Percentiles rank a stretch among this genome's conserved stretches.
Evolutionary conservation across 805 yeast species (phyloP).

Genomic region (Metschnikowia shivogae): DNA sequence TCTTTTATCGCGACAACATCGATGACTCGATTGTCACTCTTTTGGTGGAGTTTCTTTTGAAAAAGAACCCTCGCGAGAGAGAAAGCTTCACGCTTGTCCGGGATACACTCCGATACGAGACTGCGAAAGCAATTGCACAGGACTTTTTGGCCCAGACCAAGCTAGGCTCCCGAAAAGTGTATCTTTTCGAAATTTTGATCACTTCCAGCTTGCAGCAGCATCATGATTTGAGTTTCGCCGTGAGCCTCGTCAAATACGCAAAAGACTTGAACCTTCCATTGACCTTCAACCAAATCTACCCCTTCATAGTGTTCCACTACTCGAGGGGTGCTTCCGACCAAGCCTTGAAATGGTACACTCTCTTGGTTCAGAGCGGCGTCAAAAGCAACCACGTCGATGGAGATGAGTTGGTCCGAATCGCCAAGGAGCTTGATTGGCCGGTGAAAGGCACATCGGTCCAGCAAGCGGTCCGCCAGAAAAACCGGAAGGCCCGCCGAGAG

Average conservation of each 20-base stretch:
- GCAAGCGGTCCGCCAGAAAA: conserved; percentile 21
- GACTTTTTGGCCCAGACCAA: conserved; percentile 21
- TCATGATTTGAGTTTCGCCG: conserved; percentile 32
- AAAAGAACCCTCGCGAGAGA: conserved; percentile 16
- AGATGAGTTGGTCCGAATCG: conserved; percentile 28
- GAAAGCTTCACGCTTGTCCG: conserved; percentile 17
- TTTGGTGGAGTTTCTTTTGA: conserved; percentile 25
- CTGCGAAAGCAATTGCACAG: conserved; percentile 26
- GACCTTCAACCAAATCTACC: conserved; percentile 37
- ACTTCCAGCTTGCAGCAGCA: conserved; percentile 29
- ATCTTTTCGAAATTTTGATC: conserved; percentile 29
- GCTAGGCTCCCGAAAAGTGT: conserved; percentile 18
- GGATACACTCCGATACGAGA: conserved; percentile 12
- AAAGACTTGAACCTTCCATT: conserved; percentile 27
- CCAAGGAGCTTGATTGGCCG: conserved; percentile 34
- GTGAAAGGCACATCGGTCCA: conserved; percentile 32
- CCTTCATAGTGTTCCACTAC: conserved; percentile 37
- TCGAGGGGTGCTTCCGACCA: conserved; percentile 23
- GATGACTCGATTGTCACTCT: conserved; percentile 20
- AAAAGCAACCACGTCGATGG: conserved; percentile 26
- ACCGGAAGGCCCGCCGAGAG: conserved; percentile 17
- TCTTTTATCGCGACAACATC: conserved; percentile 13
- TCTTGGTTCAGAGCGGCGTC: conserved; percentile 30
- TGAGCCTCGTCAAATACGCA: conserved; percentile 24
- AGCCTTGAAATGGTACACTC: conserved; percentile 38